phyloP scores from a whole-genome alignment of 228 moss, liverwort and hornwort genomes.

The Sphagnum fallax region DNA sequence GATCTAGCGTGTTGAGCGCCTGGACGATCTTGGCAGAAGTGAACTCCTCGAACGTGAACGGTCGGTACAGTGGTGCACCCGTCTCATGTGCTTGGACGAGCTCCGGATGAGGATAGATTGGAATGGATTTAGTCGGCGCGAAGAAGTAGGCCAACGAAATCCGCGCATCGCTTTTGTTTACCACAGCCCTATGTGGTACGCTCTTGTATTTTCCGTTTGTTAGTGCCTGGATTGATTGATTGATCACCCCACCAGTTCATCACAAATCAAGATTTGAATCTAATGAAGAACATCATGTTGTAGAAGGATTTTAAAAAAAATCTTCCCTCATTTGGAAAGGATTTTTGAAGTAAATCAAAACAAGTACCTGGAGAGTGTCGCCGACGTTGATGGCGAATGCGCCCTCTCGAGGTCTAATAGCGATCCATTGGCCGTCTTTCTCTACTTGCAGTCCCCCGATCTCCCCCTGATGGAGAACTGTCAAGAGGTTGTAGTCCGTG shows the following conservation, averaged over 20 bases:
- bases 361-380: slow-evolving; percentile 44
- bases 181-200: slow-evolving; percentile 43
- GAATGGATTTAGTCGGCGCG: slow-evolving; percentile 13
- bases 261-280: neutral
- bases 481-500: slow-evolving; percentile 58
- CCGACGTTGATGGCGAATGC: slow-evolving; percentile 63
- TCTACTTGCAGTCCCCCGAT: slow-evolving; percentile 63
- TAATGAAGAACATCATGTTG: neutral
- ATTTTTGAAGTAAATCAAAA: slow-evolving; percentile 1
- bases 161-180: slow-evolving; percentile 26
- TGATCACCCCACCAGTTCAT: neutral
- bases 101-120: slow-evolving; percentile 32
- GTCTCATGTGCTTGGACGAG: slow-evolving; percentile 12
- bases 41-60: slow-evolving; percentile 36
- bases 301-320: neutral
- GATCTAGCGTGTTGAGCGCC: neutral
- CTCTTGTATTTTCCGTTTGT: slow-evolving; percentile 50
- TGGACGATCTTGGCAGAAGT: neutral
- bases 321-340: slow-evolving; percentile 3
- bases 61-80: slow-evolving; percentile 16
- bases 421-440: slow-evolving; percentile 52
- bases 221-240: slow-evolving; percentile 31
- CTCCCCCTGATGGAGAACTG: slow-evolving; percentile 57
- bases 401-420: slow-evolving; percentile 42
- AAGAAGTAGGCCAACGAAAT: slow-evolving; percentile 43